Evolutionary conservation across 164 flowering plant species (phyloP), one percentile per base, ranked within the genome.

Genomic region (Akebia trifoliata): DNA sequence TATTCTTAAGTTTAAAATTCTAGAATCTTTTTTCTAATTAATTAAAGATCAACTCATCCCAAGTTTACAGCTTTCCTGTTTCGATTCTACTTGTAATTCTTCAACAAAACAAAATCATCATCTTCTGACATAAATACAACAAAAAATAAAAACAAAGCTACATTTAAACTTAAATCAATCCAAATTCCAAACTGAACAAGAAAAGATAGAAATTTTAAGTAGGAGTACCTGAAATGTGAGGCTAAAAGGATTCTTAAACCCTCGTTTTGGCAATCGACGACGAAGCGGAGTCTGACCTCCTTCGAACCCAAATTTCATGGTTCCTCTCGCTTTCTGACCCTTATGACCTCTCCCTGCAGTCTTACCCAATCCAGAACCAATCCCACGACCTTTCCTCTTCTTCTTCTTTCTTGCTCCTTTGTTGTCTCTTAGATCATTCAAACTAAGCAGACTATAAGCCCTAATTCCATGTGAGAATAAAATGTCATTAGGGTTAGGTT

Each of bases 201-300:
- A 14, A 48, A 28, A 3, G 6, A 14, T 14, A 47, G 17, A 50
- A 9, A 25, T 18, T 6, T 8, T 7, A n/a, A 46, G 1, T 29
- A 17, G 14, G 5, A 9, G 20, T 24, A 86, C 98, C 90, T 91
- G 95, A 63, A 91, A 91, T 12, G 82, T 72, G 67, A 88, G 92
- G 62, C 78, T 76, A 28, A 93, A 93, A 0, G 94, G 94, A 63
- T 92, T 90, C 69, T 80, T 84, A 59, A 92, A 93, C 15, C 97
- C 97, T 4, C 95, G 73, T 60, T 93, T 93, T 2, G 98, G 98
- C 64, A 90, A 34, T 0, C 94, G 73, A 0, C 95, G 75, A 0
- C 97, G 82, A 5, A 93, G 67, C 1, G 98, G 98, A 4, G 98
- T 93, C 74, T 93, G 98, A 0, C 98, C 97, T n/a, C 98, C 98